Evolutionary conservation across 2,329 filamentous ascomycete species (phyloP).

Genomic region (Amauroascus verrucosus): DNA sequence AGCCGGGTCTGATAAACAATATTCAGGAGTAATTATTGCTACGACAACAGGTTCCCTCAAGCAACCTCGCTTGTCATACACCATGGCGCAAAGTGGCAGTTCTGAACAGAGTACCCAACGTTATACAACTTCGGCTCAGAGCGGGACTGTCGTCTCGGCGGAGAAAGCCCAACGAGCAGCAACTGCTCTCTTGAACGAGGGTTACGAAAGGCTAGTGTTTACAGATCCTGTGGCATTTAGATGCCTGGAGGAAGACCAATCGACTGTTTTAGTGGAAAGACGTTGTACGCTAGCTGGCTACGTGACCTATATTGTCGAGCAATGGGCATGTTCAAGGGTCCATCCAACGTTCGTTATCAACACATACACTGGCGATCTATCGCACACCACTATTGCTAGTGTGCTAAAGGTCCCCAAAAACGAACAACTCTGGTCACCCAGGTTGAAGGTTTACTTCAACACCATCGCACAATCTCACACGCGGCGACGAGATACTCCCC

Average conservation of each 20-base stretch:
- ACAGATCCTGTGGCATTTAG: slow-evolving; percentile 56
- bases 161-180: neutral
- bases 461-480: slow-evolving; percentile 79
- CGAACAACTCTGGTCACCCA: slow-evolving; percentile 66
- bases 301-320: slow-evolving; percentile 88
- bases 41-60: neutral
- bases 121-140: slow-evolving; percentile 1
- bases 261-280: slow-evolving; percentile 63
- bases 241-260: slow-evolving; percentile 77
- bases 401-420: slow-evolving; percentile 75
- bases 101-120: neutral
- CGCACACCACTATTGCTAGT: slow-evolving; percentile 65
- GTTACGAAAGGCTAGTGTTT: slow-evolving; percentile 48
- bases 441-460: slow-evolving; percentile 73
- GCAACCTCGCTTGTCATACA: neutral
- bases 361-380: slow-evolving; percentile 80
- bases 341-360: slow-evolving; percentile 87
- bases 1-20: neutral
- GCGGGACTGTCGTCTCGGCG: neutral
- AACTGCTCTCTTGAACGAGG: neutral
- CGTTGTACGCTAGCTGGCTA: slow-evolving; percentile 65
- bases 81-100: neutral
- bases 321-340: slow-evolving; percentile 88
- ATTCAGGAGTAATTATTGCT: neutral
- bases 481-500: slow-evolving; percentile 64